Base-by-base conservation (phyloP, 164 flowering plant genomes). In the Platanus orientalis region DNA sequence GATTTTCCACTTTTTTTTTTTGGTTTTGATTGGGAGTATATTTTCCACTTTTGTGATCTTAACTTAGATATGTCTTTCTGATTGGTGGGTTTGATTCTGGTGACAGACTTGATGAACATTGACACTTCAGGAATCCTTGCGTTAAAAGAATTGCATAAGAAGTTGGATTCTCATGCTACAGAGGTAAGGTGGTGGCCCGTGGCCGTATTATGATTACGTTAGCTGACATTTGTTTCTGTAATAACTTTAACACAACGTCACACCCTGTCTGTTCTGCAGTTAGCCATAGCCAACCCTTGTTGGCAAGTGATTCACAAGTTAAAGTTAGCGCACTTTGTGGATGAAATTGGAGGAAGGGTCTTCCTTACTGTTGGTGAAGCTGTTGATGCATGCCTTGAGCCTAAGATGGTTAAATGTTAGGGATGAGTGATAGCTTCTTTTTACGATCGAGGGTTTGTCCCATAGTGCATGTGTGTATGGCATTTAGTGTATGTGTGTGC, bases 251-350 rank as follows among this genome's bases (percentile, higher is more conserved):
- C 32, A n/a, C n/a, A n/a, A n/a, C n/a, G n/a, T 1, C 10, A 9
- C 29, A 66, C 21, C 20, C 27, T 48, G 6, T 68, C 24, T 28
- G 0, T 42, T 29, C 70, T 70, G 79, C 89, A 91, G 97, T 63
- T 91, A 65, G 87, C 82, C 1, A 24, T 91, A 53, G 89, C 79
- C 7, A 85, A 75, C 68, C 94, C 89, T 20, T 79, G 86, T 52
- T 81, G 85, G 94, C 76, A 81, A 66, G 92, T 92, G 67, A 79
- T 87, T 6, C 82, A 81, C 69, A 89, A 86, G 76, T 75, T 92
- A 54, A 89, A 86, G 77, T 23, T 76, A 54, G 73, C 87, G 13
- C 80, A 84, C 20, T 81, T 86, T 54, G 63, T 83, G 1, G 86
- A 84, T 4, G 78, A 72, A 75, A 79, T 84, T 44, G 87, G 87